Base-by-base conservation (phyloP, 2,329 filamentous ascomycete species). In the Drechslera avenae region DNA sequence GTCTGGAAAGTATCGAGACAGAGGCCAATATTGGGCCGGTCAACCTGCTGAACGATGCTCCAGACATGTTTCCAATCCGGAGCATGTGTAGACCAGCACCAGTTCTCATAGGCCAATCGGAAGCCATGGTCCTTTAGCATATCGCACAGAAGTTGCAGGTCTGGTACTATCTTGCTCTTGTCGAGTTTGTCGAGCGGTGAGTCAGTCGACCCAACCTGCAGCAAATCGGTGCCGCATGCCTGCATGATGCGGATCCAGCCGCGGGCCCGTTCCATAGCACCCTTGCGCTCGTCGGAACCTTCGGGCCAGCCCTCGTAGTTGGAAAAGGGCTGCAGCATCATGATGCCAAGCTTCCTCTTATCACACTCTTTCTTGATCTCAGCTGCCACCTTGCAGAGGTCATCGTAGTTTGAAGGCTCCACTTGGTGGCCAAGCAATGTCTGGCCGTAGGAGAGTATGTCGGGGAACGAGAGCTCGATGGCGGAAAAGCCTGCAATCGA, bases 1-100 rank as follows among this genome's bases (percentile, higher is more conserved):
- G 83, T 86, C 66, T 92, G 88, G 73, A 92, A 92, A 0, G 88
- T 91, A 60, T 93, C 88, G 1, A 93, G 80, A 59, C 88, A 92
- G 0, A 92, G 75, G 0, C 89, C 88, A 9, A 91, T 77, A 54
- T 92, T 91, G 0, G 79, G 76, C 2, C 85, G 73, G 57, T 89
- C 75, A 2, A 86, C 86, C 36, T 77, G 78, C 55, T 81, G 65
- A 3, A 90, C 86, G 10, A 91, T 86, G 2, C 82, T 75, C 86
- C 87, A 91, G 0, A 86, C 85, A 40, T 86, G 79, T 56, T 81
- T 82, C 89, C 88, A 93, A 1, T 75, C 79, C 0, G 86, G 82
- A 0, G 87, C 86, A 40, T 85, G 82, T 0, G 87, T 89, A 16
- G 54, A 57, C 54, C 49, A 92, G 72, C 88, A 90, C 87, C 88